Percentiles rank a stretch among this genome's conserved stretches.
Evolutionary conservation across 345 rosid species (phyloP).

Genomic region (Dipteronia dyeriana): DNA sequence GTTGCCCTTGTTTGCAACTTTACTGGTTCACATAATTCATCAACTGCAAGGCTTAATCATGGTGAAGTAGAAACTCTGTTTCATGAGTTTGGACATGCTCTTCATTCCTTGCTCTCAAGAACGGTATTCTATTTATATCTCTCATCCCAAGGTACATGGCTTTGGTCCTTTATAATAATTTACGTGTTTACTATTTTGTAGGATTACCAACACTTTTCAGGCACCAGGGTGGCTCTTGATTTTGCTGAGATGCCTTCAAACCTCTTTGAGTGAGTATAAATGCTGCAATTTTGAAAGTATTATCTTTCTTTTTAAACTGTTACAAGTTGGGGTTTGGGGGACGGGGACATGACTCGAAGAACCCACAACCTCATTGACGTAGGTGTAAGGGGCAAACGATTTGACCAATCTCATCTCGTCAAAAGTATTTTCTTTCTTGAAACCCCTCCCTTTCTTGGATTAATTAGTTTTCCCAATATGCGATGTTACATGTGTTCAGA

Average conservation of each 20-base stretch:
- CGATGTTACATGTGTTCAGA: neutral
- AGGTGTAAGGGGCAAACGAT: too few species aligned
- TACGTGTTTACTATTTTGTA: slow-evolving; percentile 35
- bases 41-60: slow-evolving; percentile 77
- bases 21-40: slow-evolving; percentile 47
- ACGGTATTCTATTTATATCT: slow-evolving; percentile 52
- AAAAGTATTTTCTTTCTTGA: neutral
- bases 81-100: slow-evolving; percentile 98
- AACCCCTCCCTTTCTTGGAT: neutral
- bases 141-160: neutral
- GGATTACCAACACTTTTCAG: slow-evolving; percentile 96
- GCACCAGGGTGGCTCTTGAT: slow-evolving; percentile 92
- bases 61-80: slow-evolving; percentile 88
- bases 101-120: slow-evolving; percentile 88
- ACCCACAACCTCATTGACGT: neutral
- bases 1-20: slow-evolving; percentile 94
- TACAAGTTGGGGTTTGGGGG: too few species aligned
- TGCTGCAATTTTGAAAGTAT: slow-evolving; percentile 8
- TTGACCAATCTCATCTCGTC: neutral
- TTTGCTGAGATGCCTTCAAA: slow-evolving; percentile 95
- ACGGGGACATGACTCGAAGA: neutral
- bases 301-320: slow-evolving; percentile 1
- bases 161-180: neutral
- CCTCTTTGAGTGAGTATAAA: slow-evolving; percentile 86
- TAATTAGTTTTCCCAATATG: neutral